These are phyloP conservation scores for Leccinum imitatum DNA, from an alignment of 768 basidiomycete genomes.

Conservation along the genomic window DNA sequence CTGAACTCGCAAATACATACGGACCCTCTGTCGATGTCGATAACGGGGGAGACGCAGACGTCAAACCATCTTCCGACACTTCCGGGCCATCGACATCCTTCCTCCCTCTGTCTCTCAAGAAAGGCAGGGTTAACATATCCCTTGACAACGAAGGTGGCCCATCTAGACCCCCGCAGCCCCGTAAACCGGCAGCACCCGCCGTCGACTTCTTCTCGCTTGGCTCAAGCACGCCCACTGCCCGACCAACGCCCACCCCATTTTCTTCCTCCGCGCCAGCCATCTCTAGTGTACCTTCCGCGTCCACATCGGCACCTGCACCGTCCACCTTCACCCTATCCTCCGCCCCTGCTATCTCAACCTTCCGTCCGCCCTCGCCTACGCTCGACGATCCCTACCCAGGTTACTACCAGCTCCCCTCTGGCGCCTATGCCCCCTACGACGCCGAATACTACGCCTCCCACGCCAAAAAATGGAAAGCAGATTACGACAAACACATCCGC, in stretches of 20 bases:
- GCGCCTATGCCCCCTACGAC: conserved; percentile 76
- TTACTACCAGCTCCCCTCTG: conserved; percentile 82
- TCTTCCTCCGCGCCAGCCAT: conserved; percentile 7
- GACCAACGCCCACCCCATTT: conserved; percentile 4
- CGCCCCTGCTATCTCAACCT: conserved; percentile 67
- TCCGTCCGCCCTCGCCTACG: conserved; percentile 71
- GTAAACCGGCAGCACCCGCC: conserved; percentile 33
- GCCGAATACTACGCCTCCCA: conserved; percentile 65
- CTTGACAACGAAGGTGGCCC: conserved; percentile 38
- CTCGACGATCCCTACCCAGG: conserved; percentile 79
- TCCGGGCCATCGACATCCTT: conserved; percentile 44
- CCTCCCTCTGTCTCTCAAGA: conserved; percentile 56
- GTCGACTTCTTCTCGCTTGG: conserved; percentile 73
- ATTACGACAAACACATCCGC: conserved; percentile 70
- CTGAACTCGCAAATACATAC: conserved; percentile 28
- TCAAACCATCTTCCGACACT: not conserved
- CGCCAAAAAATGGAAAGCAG: conserved; percentile 69
- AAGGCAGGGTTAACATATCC: conserved; percentile 59
- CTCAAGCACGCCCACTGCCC: conserved; percentile 19
- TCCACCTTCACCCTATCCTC: conserved; percentile 59
- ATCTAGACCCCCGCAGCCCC: conserved; percentile 8
- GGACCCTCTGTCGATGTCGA: conserved; percentile 11
- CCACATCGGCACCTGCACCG: conserved; percentile 74
- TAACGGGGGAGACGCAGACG: conserved; percentile 7
- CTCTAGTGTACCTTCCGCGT: conserved; percentile 55